Base-by-base conservation (phyloP, 2,329 filamentous ascomycete species). In the Alternaria novae-zelandiae region DNA sequence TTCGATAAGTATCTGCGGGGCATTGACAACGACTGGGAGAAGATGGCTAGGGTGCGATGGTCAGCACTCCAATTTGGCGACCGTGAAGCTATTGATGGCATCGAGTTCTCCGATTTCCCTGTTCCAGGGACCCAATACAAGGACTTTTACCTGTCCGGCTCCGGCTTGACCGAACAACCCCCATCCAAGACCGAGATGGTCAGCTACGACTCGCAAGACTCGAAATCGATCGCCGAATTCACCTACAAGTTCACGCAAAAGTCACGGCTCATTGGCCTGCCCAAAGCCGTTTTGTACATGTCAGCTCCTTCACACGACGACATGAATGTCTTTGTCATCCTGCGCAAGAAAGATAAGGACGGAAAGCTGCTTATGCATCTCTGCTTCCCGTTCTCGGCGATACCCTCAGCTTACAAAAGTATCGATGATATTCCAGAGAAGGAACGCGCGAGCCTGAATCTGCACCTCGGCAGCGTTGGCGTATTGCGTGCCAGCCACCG, bases 401-500 rank as follows among this genome's bases (percentile, higher is more conserved):
- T 75, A 0, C 76, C 78, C 0, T 66, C 76, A 23, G 26, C 23
- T 1, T 58, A 58, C 46, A 66, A 64, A 53, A 76, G 74, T 1
- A 77, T 87, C 82, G 82, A 90, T 86, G 60, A 90, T 86, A 80
- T 88, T 86, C 73, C 90, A 83, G 72, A 78, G 21, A 79, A 81
- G 54, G 79, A 84, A 0, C 75, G 76, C 23, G 69, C 73, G 4
- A 82, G 80, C 44, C 63, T 81, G n/a, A 82, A 81, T 32, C 70
- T 83, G 5, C 80, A 84, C 63, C 67, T 79, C 1, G 82, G 83
- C 0, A 79, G 82, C 2, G 76, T 80, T 6, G 83, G 83, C 15
- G 80, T 84, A 12, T 70, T 85, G 21, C 75, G 83, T 1, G 83
- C 83, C 1, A 84, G 82, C 0, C 82, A 84, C 49, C 76, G 83